Conservation (phyloP, 352 stramenopile genomes). For the Phytophthora cajani region DNA sequence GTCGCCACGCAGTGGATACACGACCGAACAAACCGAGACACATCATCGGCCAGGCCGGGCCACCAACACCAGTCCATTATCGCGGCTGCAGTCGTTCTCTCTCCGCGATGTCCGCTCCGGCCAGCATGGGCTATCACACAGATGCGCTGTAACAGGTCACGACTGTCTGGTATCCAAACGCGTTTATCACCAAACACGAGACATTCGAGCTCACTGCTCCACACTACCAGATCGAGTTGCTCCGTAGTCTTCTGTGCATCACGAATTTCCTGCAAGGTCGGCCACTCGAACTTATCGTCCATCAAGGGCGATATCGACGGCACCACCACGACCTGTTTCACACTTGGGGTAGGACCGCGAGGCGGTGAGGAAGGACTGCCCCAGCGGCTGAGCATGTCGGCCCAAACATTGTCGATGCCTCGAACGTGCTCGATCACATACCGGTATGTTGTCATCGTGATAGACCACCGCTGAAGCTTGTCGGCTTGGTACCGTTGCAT, state of each 20-base stretch:
- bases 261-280: neutral
- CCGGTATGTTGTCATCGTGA: slow-evolving; percentile 16
- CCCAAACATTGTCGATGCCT: slow-evolving; percentile 16
- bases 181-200: neutral
- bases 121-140: slow-evolving; percentile 37
- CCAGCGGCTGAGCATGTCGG: slow-evolving; percentile 14
- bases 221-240: neutral
- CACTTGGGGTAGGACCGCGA: neutral
- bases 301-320: neutral
- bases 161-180: slow-evolving; percentile 10
- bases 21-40: slow-evolving; percentile 13
- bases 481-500: slow-evolving; percentile 17
- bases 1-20: slow-evolving; percentile 33
- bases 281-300: slow-evolving; percentile 5
- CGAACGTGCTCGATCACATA: slow-evolving; percentile 35
- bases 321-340: neutral
- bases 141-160: slow-evolving; percentile 19
- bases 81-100: slow-evolving; percentile 11
- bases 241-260: neutral
- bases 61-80: slow-evolving; percentile 24
- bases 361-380: neutral
- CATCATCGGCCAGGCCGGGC: slow-evolving; percentile 11
- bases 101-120: slow-evolving; percentile 28
- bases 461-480: slow-evolving; percentile 32
- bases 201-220: neutral